Evolutionary conservation across 2,329 filamentous ascomycete genomes (phyloP).

Genomic region (Fusarium longipes): DNA sequence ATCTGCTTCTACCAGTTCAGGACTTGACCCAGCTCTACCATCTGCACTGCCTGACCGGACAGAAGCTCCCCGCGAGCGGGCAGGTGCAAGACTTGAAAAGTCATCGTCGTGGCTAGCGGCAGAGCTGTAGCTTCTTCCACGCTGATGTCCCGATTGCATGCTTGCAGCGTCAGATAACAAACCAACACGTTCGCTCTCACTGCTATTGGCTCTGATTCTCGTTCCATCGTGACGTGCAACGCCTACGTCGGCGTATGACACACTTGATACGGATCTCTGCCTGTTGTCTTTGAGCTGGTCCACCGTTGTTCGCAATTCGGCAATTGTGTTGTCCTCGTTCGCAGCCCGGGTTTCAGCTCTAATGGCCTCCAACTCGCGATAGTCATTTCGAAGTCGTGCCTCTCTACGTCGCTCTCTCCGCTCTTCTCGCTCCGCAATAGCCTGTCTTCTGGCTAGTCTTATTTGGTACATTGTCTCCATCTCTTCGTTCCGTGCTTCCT

Average conservation of each 20-base stretch:
- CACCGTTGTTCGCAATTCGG: conserved; percentile 67
- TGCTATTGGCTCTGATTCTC: conserved; percentile 76
- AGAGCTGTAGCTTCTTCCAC: conserved; percentile 58
- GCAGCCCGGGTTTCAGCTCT: conserved; percentile 65
- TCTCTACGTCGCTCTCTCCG: conserved; percentile 76
- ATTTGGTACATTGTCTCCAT: conserved; percentile 96
- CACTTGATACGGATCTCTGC: conserved; percentile 76
- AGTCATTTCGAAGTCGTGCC: conserved; percentile 77
- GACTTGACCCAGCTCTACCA: conserved; percentile 61
- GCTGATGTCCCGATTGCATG: conserved; percentile 59
- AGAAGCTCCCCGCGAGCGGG: conserved; percentile 57
- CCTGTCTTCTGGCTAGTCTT: conserved; percentile 77
- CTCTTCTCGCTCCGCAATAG: conserved; percentile 81
- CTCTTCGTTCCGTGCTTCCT: conserved; percentile 82
- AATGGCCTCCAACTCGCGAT: conserved; percentile 74
- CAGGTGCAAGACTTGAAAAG: conserved; percentile 54
- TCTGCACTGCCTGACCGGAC: conserved; percentile 54
- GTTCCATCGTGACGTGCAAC: conserved; percentile 83
- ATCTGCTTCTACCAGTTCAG: conserved; percentile 64
- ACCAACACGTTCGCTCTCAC: conserved; percentile 77
- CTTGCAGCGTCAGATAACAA: conserved; percentile 78
- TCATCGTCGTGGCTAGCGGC: conserved; percentile 65
- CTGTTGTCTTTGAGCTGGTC: conserved; percentile 68
- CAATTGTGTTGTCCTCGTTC: conserved; percentile 62
- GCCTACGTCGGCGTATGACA: conserved; percentile 81